Percentiles rank a stretch among this genome's conserved stretches.
Conservation (phyloP, 2,329 filamentous ascomycete genomes). For the Monilinia fructicola region DNA sequence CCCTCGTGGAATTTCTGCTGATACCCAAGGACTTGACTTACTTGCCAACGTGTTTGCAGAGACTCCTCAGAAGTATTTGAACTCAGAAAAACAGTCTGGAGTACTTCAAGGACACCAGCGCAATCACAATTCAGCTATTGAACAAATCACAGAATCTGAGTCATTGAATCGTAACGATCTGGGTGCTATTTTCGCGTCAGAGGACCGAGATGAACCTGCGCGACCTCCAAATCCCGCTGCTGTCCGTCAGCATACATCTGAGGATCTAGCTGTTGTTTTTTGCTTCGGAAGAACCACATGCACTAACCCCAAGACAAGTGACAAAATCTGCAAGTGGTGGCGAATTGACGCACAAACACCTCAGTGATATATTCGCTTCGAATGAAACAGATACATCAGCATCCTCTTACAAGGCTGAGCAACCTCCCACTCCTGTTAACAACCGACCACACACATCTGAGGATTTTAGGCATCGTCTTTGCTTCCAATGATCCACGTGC, state of each 20-base stretch:
- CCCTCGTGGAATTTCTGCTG: background rate
- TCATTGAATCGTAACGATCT: background rate
- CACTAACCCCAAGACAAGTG: background rate
- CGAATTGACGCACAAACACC: background rate
- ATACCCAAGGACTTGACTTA: background rate
- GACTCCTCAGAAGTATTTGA: background rate
- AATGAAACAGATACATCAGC: background rate
- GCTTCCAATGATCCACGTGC: background rate
- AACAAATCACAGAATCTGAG: background rate
- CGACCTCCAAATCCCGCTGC: background rate
- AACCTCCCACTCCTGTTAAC: background rate
- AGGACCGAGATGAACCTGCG: background rate
- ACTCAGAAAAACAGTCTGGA: background rate
- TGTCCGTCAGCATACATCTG: slow-evolving; percentile 12
- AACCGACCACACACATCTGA: background rate
- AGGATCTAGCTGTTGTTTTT: background rate
- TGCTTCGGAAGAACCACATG: background rate
- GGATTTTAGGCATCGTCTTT: background rate
- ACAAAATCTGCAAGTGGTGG: slow-evolving; percentile 3
- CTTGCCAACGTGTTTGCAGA: slow-evolving; percentile 2
- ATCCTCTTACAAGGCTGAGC: background rate
- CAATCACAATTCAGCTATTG: background rate
- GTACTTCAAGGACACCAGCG: background rate
- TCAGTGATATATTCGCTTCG: background rate
- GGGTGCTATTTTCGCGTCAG: background rate